Base-by-base conservation (phyloP, 2,329 filamentous ascomycete species). In the Tolypocladium cylindrosporum region DNA sequence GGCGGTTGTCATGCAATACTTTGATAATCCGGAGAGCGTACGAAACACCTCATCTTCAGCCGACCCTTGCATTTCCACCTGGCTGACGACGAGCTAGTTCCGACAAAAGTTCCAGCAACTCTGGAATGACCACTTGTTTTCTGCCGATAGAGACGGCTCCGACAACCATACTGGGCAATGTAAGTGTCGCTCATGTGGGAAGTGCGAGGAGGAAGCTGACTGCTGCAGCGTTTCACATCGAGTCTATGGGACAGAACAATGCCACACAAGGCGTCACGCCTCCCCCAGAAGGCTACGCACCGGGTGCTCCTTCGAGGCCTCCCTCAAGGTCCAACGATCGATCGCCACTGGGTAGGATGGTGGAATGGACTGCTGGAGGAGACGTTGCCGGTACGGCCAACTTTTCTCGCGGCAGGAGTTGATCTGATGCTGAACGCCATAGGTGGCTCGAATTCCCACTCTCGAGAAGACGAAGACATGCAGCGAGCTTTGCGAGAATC, bases 271-370 rank as follows among this genome's bases (percentile, higher is more conserved):
- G 77, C 24, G 68, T 75, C 13, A 72, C 76, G 8, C 73, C 77
- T 40, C 71, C 71, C 2, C 66, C 68, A 14, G 73, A 74, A 42
- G 68, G 70, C 52, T 77, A 77, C 58, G 72, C 71, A 41, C 70
- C 71, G 10, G 74, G 72, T 36, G 78, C 80, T 6, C 81, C 82
- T 0, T 85, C 84, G 21, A 77, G 84, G 58, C 84, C 84, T n/a
- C 84, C 84, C 1, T 87, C 84, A 27, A 74, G 83, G 68, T 75
- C 79, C 51, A 81, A 80, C 60, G 79, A 79, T 61, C 77, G 76
- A 64, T 86, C 84, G 40, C 83, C 84, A 10, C 67, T 85, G 59
- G 75, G 77, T 67, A 79, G 72, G 63, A 71, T 81, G 61, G 71
- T 77, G 62, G 78, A 83, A 56, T 77, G 78, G 72, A 42, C 45